Conservation (phyloP, 176 grass and related monocot species). For the Hordeum marinum region DNA sequence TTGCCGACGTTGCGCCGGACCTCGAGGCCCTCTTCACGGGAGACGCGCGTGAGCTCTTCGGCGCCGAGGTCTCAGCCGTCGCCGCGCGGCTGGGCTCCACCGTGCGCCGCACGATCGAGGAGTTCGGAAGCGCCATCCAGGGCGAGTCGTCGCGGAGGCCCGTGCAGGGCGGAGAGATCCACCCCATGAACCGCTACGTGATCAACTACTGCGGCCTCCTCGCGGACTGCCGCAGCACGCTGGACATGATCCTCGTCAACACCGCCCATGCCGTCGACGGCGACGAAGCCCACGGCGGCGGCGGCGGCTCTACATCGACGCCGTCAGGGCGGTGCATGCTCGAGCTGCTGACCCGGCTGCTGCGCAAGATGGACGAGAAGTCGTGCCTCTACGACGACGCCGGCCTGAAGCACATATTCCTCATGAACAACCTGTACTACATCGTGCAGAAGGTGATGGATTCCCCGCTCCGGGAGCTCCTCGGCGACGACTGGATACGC, state of each 20-base stretch:
- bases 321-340: constrained; percentile 54
- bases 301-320: constrained; percentile 17
- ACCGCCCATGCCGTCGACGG: neutral
- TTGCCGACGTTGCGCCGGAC: constrained; percentile 44
- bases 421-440: constrained; percentile 97
- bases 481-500: constrained; percentile 88
- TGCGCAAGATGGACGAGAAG: constrained; percentile 73
- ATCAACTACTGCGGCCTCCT: constrained; percentile 89
- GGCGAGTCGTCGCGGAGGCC: constrained; percentile 47
- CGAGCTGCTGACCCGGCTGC: constrained; percentile 52
- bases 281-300: neutral
- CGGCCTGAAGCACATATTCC: constrained; percentile 76
- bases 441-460: constrained; percentile 86
- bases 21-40: constrained; percentile 47
- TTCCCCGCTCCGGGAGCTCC: constrained; percentile 43
- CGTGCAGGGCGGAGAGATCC: constrained; percentile 62
- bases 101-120: constrained; percentile 48
- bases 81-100: constrained; percentile 42
- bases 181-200: constrained; percentile 84
- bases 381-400: constrained; percentile 72
- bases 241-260: constrained; percentile 55
- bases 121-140: constrained; percentile 60
- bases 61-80: constrained; percentile 35
- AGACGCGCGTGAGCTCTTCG: constrained; percentile 40
- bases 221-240: constrained; percentile 40